phyloP scores from a whole-genome alignment of 306 rosid species.

The Quercus gilva region DNA sequence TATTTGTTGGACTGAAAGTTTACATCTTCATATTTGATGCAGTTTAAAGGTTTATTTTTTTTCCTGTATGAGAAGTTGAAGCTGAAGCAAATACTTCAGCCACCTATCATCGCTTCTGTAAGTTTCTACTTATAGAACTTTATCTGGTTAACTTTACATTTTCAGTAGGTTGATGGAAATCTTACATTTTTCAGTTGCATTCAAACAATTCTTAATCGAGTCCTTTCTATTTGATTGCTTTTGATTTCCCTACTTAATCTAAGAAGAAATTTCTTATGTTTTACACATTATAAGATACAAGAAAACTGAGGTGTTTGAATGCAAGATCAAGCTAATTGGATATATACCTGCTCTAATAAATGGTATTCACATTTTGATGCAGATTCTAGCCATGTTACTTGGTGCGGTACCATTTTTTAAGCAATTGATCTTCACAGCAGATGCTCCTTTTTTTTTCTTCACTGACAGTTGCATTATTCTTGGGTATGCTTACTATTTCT shows the following conservation, averaged over 20 bases:
- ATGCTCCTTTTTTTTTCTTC: slow-evolving; percentile 89
- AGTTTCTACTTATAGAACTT: slow-evolving; percentile 33
- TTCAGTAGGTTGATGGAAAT: slow-evolving; percentile 3
- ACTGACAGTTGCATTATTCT: slow-evolving; percentile 98
- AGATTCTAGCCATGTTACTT: slow-evolving; percentile 87
- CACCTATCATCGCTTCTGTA: slow-evolving; percentile 97
- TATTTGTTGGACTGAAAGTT: neutral
- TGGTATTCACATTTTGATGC: slow-evolving; percentile 29
- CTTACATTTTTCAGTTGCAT: neutral
- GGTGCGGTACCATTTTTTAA: slow-evolving; percentile 79
- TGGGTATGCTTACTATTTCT: slow-evolving; percentile 53
- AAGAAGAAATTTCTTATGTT: neutral
- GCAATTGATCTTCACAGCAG: slow-evolving; percentile 65
- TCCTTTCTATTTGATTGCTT: neutral
- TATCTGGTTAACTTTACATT: neutral
- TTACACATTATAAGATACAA: neutral
- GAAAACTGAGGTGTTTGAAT: neutral
- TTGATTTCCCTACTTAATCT: neutral
- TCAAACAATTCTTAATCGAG: neutral
- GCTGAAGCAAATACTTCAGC: slow-evolving; percentile 90
- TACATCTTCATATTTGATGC: slow-evolving; percentile 36
- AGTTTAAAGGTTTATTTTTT: slow-evolving; percentile 43
- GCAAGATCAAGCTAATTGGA: neutral
- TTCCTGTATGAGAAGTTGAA: slow-evolving; percentile 72
- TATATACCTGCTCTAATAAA: neutral